Conservation (phyloP, 192 early-diverging fungal genomes). For the Coemansia sp. region DNA sequence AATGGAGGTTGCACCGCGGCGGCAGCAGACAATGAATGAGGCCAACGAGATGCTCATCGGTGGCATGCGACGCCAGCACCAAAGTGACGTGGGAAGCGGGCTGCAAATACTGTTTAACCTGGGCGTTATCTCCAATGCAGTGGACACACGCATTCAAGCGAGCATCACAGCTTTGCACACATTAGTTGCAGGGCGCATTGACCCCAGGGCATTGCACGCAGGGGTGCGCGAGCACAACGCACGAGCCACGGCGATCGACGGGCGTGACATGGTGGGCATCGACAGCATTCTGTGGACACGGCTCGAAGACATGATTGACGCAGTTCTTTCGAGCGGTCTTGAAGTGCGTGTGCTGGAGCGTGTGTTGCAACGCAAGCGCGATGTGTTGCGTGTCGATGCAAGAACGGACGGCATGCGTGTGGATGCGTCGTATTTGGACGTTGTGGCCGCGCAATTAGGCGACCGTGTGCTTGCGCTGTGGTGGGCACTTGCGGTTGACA, state of each 20-base stretch:
- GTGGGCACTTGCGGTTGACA: slow-evolving; percentile 20
- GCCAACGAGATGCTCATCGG: slow-evolving; percentile 23
- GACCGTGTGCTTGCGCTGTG: slow-evolving; percentile 16
- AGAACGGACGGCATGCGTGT: not conserved
- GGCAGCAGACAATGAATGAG: slow-evolving; percentile 10
- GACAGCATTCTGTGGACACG: slow-evolving; percentile 24
- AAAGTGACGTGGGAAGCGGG: slow-evolving; percentile 32
- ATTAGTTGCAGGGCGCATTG: slow-evolving; percentile 7
- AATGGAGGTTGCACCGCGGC: slow-evolving; percentile 2
- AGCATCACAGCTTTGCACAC: slow-evolving; percentile 10
- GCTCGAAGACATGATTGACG: slow-evolving; percentile 22
- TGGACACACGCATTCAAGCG: slow-evolving; percentile 12
- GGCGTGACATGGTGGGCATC: slow-evolving; percentile 35
- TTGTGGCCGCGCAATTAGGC: slow-evolving; percentile 21
- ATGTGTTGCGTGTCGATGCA: slow-evolving; percentile 13
- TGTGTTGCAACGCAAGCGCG: slow-evolving; percentile 40
- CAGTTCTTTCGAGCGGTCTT: slow-evolving; percentile 18
- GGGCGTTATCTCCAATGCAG: slow-evolving; percentile 15
- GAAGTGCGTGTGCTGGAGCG: slow-evolving; percentile 39
- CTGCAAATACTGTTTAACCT: slow-evolving; percentile 33
- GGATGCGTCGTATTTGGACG: slow-evolving; percentile 20
- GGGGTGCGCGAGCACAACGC: slow-evolving; percentile 36
- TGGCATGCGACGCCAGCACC: slow-evolving; percentile 29
- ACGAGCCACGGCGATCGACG: slow-evolving; percentile 14
- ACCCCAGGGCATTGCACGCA: slow-evolving; percentile 11